Conservation (phyloP, 2,329 filamentous ascomycete genomes). For the Talaromyces marneffei region DNA sequence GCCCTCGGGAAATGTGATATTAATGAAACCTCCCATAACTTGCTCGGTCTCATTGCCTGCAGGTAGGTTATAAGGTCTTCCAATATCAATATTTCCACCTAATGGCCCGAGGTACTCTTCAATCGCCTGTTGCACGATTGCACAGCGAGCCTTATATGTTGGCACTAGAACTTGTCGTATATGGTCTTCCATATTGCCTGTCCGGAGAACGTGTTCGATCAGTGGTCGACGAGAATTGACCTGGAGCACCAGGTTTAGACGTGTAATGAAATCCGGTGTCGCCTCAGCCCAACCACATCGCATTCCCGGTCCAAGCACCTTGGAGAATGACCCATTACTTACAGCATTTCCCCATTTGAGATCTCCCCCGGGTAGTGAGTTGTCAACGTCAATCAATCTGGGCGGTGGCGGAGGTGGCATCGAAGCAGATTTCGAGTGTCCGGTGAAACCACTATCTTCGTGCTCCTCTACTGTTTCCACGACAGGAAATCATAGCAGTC, state of each 20-base stretch:
- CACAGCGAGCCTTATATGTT: background rate
- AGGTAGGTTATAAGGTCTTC: background rate
- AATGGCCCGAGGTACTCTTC: background rate
- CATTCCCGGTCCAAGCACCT: background rate
- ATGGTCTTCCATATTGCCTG: background rate
- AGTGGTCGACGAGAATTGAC: constrained; percentile 1
- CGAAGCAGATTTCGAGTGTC: background rate
- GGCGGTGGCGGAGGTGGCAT: background rate
- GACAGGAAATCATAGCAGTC: constrained; percentile 2
- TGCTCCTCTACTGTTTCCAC: background rate
- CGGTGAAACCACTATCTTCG: background rate
- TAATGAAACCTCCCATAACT: background rate
- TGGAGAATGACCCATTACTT: background rate
- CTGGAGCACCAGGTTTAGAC: background rate
- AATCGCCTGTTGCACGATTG: background rate
- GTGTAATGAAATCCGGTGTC: background rate
- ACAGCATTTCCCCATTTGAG: background rate
- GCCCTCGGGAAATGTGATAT: background rate
- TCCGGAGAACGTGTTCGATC: background rate
- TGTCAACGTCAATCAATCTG: background rate
- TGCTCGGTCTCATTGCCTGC: background rate
- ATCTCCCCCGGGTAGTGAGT: background rate
- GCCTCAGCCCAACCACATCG: constrained; percentile 4
- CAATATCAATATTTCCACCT: background rate
- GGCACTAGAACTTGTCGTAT: background rate